phyloP scores from a whole-genome alignment of 352 stramenopile species.

The Phytopythium montanum region DNA sequence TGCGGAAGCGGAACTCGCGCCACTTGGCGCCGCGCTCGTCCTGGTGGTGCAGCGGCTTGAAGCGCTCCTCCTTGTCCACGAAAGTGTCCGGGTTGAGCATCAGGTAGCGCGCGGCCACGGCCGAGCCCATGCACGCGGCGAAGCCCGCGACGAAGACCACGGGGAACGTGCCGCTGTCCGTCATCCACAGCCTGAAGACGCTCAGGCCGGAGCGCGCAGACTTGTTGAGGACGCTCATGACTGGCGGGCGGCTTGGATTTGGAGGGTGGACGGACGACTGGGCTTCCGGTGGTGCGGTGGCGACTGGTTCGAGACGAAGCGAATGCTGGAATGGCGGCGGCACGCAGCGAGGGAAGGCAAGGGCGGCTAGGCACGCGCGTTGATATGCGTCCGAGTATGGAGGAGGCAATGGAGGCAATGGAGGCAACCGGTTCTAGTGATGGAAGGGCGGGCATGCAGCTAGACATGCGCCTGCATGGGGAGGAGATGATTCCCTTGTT shows the following conservation, averaged over 20 bases:
- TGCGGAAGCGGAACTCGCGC: slow-evolving; percentile 62
- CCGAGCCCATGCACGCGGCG: slow-evolving; percentile 27
- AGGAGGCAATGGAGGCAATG: too few relatives aligned
- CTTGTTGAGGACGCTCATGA: slow-evolving; percentile 8
- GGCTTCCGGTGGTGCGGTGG: background rate
- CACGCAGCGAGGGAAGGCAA: background rate
- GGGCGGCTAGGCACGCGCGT: background rate
- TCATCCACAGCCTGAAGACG: slow-evolving; percentile 53
- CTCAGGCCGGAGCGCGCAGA: slow-evolving; percentile 29
- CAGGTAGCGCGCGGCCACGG: slow-evolving; percentile 36
- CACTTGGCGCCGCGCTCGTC: slow-evolving; percentile 35
- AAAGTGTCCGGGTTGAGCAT: slow-evolving; percentile 58
- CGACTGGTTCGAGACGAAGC: background rate
- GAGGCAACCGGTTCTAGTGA: too few relatives aligned
- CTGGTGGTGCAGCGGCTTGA: slow-evolving; percentile 41
- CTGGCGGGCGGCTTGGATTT: background rate
- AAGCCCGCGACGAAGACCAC: slow-evolving; percentile 43
- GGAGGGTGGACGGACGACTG: too few relatives aligned
- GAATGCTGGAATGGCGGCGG: slow-evolving; percentile 1
- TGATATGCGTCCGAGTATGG: too few relatives aligned
- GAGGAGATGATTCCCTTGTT: background rate
- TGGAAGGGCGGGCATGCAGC: too few relatives aligned
- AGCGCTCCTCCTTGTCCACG: slow-evolving; percentile 58
- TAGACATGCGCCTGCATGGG: background rate
- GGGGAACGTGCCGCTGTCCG: slow-evolving; percentile 55